phyloP scores from a whole-genome alignment of 78 protist genomes.

The Dictyostelium brefeldianum region DNA sequence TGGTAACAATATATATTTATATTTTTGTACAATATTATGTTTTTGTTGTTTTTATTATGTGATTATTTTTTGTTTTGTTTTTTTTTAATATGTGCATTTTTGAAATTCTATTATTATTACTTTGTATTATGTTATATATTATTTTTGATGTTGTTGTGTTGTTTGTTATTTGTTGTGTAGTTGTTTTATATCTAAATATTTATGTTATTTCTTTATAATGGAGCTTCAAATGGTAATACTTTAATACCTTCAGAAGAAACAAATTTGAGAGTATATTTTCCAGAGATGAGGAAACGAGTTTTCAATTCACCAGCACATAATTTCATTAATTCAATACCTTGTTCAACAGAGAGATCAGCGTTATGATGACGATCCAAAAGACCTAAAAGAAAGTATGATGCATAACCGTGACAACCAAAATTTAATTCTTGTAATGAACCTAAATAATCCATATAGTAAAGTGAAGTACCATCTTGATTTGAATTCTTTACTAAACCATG shows the following conservation, averaged over 20 bases:
- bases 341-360: conserved; percentile 58
- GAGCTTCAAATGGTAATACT: conserved; percentile 28
- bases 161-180: neutral
- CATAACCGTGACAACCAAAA: conserved; percentile 91
- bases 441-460: conserved; percentile 87
- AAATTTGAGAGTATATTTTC: conserved; percentile 28
- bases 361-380: conserved; percentile 84
- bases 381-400: conserved; percentile 79
- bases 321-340: conserved; percentile 73
- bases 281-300: conserved; percentile 84
- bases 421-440: conserved; percentile 82
- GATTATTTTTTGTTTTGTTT: neutral
- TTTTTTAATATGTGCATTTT: neutral
- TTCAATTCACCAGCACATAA: conserved; percentile 67
- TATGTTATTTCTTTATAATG: neutral
- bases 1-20: too few species aligned
- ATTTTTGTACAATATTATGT: too few species aligned
- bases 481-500: too few species aligned
- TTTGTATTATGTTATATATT: neutral
- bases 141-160: neutral
- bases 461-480: conserved; percentile 31
- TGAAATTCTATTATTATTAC: neutral
- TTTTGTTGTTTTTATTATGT: neutral
- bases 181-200: neutral
- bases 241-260: conserved; percentile 37